Evolutionary conservation across 768 basidiomycete genomes (phyloP).

Genomic region (Clitopilus hobsonii): DNA sequence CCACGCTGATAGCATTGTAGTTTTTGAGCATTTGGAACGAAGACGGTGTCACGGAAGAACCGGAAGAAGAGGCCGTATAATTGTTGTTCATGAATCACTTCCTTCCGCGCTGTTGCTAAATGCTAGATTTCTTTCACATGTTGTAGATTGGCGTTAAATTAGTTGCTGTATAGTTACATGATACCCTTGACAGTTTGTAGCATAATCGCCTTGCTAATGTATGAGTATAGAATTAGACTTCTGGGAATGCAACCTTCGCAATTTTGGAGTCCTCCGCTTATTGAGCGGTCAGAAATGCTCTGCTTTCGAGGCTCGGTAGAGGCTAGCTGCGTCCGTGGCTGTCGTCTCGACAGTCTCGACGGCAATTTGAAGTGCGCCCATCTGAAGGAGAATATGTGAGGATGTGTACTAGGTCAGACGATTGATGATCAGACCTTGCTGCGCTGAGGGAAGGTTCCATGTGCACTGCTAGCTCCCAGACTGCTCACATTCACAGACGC

Average conservation of each 20-base stretch:
- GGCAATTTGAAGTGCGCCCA: background rate
- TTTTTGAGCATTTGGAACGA: conserved; percentile 80
- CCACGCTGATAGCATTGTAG: conserved; percentile 26
- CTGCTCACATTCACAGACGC: background rate
- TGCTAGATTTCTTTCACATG: background rate
- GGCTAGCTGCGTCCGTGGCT: background rate
- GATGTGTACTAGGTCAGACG: too few relatives aligned
- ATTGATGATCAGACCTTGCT: too few relatives aligned
- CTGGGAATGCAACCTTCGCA: too few relatives aligned
- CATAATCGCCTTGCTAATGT: too few relatives aligned
- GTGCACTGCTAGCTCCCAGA: background rate
- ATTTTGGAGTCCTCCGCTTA: too few relatives aligned
- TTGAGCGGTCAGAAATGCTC: background rate
- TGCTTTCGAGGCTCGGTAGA: background rate
- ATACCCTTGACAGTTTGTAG: background rate
- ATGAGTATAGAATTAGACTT: too few relatives aligned
- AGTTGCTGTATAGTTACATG: background rate
- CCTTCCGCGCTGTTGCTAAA: too few relatives aligned
- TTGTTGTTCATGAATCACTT: background rate
- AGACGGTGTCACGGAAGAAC: conserved; percentile 69
- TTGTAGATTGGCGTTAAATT: background rate
- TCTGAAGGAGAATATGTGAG: background rate
- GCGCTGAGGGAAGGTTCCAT: too few relatives aligned
- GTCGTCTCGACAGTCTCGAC: background rate
- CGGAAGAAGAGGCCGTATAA: conserved; percentile 44